A percentile compares a stretch with the other conserved stretches of the same genome.
These are phyloP conservation scores for maize (Zea mays) DNA, from an alignment of 176 grass and related monocot genomes.

Conservation along the genomic window DNA sequence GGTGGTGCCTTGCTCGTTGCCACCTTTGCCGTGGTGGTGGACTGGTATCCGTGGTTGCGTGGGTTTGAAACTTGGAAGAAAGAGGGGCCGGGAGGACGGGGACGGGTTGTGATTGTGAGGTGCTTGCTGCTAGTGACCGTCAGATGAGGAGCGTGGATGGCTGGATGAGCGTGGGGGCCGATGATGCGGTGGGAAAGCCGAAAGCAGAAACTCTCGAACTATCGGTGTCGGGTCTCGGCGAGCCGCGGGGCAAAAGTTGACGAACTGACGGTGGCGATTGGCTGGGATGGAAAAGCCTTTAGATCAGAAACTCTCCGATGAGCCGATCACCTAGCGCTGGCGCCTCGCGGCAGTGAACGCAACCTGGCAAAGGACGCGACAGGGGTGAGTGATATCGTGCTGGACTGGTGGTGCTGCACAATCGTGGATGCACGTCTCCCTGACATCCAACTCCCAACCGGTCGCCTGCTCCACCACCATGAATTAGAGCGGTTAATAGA, in stretches of 20 bases:
- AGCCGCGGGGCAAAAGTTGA: not conserved
- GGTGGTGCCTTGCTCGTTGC: constrained; percentile 15
- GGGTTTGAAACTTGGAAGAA: constrained; percentile 40
- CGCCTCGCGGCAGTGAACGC: not conserved
- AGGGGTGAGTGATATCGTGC: not conserved
- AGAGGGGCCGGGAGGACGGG: not conserved
- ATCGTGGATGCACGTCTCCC: constrained; percentile 1
- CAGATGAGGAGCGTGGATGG: not conserved
- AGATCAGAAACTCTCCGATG: too few species aligned
- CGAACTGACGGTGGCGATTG: not conserved
- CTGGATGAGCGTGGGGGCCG: not conserved
- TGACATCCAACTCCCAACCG: not conserved
- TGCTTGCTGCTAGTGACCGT: not conserved
- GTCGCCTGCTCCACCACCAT: not conserved
- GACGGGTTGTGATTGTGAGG: not conserved
- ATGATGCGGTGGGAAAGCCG: constrained; percentile 33
- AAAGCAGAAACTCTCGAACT: not conserved
- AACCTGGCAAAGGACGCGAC: not conserved
- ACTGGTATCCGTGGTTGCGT: constrained; percentile 29
- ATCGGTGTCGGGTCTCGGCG: too few species aligned
- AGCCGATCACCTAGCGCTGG: not conserved
- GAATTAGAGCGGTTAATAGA: not conserved
- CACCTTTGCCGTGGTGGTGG: constrained; percentile 21
- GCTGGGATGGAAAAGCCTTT: too few species aligned
- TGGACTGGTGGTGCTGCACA: not conserved